Conservation (phyloP, 495 filamentous ascomycete genomes). For the Aspergillus panamensis region DNA sequence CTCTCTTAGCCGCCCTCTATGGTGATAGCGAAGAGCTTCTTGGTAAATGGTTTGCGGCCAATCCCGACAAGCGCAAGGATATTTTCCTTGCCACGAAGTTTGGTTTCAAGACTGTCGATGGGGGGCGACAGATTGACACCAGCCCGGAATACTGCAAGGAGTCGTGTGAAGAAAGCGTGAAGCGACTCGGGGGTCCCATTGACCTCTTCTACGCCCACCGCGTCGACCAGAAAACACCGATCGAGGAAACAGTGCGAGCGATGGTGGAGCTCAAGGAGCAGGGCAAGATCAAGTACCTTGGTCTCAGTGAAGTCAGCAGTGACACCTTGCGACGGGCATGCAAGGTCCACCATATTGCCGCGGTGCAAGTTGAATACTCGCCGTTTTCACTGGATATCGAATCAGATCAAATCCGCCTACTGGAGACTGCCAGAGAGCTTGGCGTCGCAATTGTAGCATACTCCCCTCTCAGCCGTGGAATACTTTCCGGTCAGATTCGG, state of each 20-base stretch:
- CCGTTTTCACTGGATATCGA: slow-evolving; percentile 17
- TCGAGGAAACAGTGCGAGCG: slow-evolving; percentile 9
- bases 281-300: slow-evolving; percentile 17
- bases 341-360: slow-evolving; percentile 10
- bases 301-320: slow-evolving; percentile 9
- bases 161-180: background rate
- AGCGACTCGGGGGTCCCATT: slow-evolving; percentile 1
- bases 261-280: slow-evolving; percentile 8
- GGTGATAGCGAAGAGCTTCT: slow-evolving; percentile 13
- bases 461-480: slow-evolving; percentile 12
- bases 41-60: slow-evolving; percentile 12
- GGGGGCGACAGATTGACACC: background rate
- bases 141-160: slow-evolving; percentile 2
- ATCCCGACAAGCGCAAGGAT: slow-evolving; percentile 2
- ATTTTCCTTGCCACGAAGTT: slow-evolving; percentile 15
- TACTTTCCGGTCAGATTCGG: slow-evolving; percentile 3
- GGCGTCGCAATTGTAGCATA: slow-evolving; percentile 12
- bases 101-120: background rate
- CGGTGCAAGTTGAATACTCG: slow-evolving; percentile 16
- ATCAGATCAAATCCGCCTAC: slow-evolving; percentile 2
- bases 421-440: slow-evolving; percentile 9
- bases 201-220: slow-evolving; percentile 15
- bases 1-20: slow-evolving; percentile 4
- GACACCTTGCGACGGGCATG: slow-evolving; percentile 16
- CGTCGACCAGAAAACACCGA: slow-evolving; percentile 1